These are phyloP conservation scores for Pleurotus salmoneostramineus DNA, from an alignment of 768 basidiomycete genomes.

Conservation along the genomic window DNA sequence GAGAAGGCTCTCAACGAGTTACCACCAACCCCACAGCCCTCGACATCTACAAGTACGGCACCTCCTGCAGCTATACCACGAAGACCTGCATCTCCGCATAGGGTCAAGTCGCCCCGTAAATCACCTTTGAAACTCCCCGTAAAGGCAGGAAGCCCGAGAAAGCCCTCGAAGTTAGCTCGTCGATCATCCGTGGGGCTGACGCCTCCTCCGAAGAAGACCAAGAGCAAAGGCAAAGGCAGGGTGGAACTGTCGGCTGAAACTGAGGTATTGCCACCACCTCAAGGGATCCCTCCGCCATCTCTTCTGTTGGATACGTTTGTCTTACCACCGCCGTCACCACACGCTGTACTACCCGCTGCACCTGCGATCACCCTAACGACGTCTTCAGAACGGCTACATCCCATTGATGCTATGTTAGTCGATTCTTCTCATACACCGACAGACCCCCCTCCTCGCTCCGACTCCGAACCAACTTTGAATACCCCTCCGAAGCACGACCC, in stretches of 20 bases:
- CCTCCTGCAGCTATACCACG: constrained; percentile 13
- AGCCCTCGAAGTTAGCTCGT: constrained; percentile 34
- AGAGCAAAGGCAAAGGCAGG: constrained; percentile 15
- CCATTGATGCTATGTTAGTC: not conserved
- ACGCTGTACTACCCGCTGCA: constrained; percentile 39
- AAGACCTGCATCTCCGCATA: constrained; percentile 15
- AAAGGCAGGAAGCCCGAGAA: constrained; percentile 47
- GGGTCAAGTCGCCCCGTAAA: constrained; percentile 37
- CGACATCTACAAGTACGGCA: constrained; percentile 19
- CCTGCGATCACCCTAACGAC: constrained; percentile 51
- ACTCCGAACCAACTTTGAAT: not conserved
- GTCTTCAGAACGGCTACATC: too few species aligned
- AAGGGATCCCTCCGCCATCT: constrained; percentile 27
- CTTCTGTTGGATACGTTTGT: constrained; percentile 70
- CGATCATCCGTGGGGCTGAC: constrained; percentile 36
- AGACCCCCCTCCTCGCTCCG: not conserved
- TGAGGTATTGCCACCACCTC: constrained; percentile 31
- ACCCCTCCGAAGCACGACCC: constrained; percentile 12
- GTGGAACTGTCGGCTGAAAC: constrained; percentile 36
- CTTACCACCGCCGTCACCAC: constrained; percentile 58
- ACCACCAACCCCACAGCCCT: constrained; percentile 38
- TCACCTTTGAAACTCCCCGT: constrained; percentile 31
- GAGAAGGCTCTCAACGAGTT: constrained; percentile 58
- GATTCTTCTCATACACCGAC: not conserved
- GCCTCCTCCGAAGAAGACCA: constrained; percentile 12